Percentiles rank a stretch among this genome's conserved stretches.
These are phyloP conservation scores for Phytophthora quininea DNA, from an alignment of 352 stramenopile genomes.

Conservation along the genomic window DNA sequence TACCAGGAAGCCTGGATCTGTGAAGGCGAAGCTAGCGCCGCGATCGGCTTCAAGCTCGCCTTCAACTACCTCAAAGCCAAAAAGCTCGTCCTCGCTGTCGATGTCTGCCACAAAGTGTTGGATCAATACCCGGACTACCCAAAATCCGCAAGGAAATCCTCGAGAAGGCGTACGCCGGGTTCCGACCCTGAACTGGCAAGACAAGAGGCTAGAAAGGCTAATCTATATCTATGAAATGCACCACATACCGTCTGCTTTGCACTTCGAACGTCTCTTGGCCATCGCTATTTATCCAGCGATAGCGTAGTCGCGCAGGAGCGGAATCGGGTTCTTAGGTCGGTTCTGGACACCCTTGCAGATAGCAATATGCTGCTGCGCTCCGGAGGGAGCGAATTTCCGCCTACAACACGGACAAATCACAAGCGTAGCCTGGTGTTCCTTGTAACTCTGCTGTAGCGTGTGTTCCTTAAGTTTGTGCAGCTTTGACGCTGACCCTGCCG, in stretches of 20 bases:
- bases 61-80: constrained; percentile 97
- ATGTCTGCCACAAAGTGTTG: constrained; percentile 94
- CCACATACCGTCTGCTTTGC: constrained; percentile 19
- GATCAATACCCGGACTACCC: constrained; percentile 93
- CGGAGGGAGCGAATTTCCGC: constrained; percentile 82
- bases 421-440: constrained; percentile 79
- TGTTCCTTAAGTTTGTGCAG: constrained; percentile 54
- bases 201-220: constrained; percentile 16
- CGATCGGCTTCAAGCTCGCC: constrained; percentile 94
- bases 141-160: constrained; percentile 96
- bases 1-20: constrained; percentile 92
- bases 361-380: constrained; percentile 83
- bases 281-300: constrained; percentile 51
- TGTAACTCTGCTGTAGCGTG: constrained; percentile 72
- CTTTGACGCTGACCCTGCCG: constrained; percentile 21
- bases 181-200: constrained; percentile 72
- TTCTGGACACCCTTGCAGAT: constrained; percentile 88
- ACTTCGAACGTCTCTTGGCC: background rate
- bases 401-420: constrained; percentile 83
- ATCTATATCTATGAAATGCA: constrained; percentile 27
- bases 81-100: constrained; percentile 91
- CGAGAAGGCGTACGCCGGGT: constrained; percentile 89
- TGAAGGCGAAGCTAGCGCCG: constrained; percentile 84
- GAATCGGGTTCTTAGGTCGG: constrained; percentile 72
- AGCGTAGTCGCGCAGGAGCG: constrained; percentile 72